Conservation (phyloP, 306 rosid genomes). For the Dalbergia cochinchinensis region DNA sequence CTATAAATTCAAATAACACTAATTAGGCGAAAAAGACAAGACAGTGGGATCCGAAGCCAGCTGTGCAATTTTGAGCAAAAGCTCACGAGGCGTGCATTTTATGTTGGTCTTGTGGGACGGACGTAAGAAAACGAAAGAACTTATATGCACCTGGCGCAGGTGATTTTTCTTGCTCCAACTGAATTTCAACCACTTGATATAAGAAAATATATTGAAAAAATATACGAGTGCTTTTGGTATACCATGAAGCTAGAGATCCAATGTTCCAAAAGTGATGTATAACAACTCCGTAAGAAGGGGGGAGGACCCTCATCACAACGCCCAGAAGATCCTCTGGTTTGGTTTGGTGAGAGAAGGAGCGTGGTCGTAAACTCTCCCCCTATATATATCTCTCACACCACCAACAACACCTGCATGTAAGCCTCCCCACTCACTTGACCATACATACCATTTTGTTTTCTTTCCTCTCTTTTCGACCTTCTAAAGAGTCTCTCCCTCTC, state of each 20-base stretch:
- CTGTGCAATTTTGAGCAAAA: background rate
- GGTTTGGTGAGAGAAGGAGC: background rate
- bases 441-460: background rate
- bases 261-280: too few species aligned
- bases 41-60: background rate
- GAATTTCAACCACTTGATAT: too few species aligned
- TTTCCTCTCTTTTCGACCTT: background rate
- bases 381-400: background rate
- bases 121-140: background rate
- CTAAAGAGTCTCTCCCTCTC: background rate
- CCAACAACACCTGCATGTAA: constrained; percentile 22
- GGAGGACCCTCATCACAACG: background rate
- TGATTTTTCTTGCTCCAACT: too few species aligned
- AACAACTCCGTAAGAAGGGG: background rate
- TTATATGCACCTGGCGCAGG: too few species aligned
- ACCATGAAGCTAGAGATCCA: too few species aligned
- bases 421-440: constrained; percentile 20
- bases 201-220: too few species aligned
- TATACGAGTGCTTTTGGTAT: too few species aligned
- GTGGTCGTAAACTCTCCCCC: background rate
- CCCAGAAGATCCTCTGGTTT: too few species aligned
- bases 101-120: background rate
- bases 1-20: too few species aligned
- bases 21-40: background rate
- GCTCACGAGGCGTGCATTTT: constrained; percentile 34